These are phyloP conservation scores for Aspergillus viridinutans DNA, from an alignment of 2,329 filamentous ascomycete species.

Conservation along the genomic window DNA sequence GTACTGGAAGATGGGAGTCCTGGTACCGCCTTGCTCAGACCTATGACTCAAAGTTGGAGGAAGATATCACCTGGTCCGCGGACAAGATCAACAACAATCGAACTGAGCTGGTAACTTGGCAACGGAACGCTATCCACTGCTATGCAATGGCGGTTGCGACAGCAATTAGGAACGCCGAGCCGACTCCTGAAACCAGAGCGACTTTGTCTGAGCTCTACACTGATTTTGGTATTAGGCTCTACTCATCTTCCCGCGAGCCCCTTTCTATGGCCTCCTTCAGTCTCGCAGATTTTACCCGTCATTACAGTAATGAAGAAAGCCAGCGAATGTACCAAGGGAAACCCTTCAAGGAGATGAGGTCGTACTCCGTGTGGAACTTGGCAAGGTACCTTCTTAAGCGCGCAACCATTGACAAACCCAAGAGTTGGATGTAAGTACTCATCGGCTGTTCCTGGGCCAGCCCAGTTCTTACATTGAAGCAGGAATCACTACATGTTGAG, in stretches of 20 bases:
- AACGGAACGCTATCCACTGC: slow-evolving; percentile 79
- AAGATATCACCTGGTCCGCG: slow-evolving; percentile 80
- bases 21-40: slow-evolving; percentile 87
- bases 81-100: slow-evolving; percentile 87
- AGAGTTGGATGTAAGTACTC: slow-evolving; percentile 57
- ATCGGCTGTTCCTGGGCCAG: background rate
- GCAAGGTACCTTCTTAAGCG: slow-evolving; percentile 58
- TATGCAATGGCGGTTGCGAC: slow-evolving; percentile 66
- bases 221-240: slow-evolving; percentile 65
- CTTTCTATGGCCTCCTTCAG: slow-evolving; percentile 65
- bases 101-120: slow-evolving; percentile 67
- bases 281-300: slow-evolving; percentile 58
- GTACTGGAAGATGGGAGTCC: slow-evolving; percentile 76
- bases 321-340: slow-evolving; percentile 54
- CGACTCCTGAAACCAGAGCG: slow-evolving; percentile 49
- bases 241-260: slow-evolving; percentile 64
- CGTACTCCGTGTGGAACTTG: slow-evolving; percentile 62
- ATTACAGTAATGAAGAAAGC: slow-evolving; percentile 52
- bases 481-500: slow-evolving; percentile 64
- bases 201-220: slow-evolving; percentile 63
- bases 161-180: slow-evolving; percentile 54
- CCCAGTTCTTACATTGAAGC: slow-evolving; percentile 18
- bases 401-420: slow-evolving; percentile 55
- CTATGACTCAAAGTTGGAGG: slow-evolving; percentile 82
- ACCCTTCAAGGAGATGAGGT: slow-evolving; percentile 55